Percentiles rank a stretch among this genome's conserved stretches.
These are phyloP conservation scores for Chloranthus sessilifolius DNA, from an alignment of 164 flowering plant genomes.

Conservation along the genomic window DNA sequence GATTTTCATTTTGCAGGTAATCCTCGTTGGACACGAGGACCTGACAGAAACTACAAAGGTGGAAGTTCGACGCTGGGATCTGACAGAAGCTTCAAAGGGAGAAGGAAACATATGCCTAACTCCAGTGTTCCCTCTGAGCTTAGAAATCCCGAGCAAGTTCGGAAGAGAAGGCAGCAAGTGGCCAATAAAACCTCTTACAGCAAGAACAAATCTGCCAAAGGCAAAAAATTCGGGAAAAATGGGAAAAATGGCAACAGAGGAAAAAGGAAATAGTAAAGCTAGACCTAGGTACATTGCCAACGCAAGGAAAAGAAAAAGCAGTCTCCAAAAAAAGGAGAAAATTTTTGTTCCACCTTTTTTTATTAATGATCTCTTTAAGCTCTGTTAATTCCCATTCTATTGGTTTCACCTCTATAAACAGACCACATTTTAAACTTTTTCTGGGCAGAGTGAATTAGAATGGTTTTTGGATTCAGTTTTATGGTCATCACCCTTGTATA, in stretches of 20 bases:
- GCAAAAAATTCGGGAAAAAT: slow-evolving; percentile 37
- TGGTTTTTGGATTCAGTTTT: too few species aligned
- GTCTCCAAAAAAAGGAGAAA: too few species aligned
- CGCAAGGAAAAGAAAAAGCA: too few species aligned
- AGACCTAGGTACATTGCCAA: too few species aligned
- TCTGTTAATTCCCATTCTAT: too few species aligned
- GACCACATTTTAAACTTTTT: too few species aligned
- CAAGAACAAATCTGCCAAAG: slow-evolving; percentile 48
- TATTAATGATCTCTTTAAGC: too few species aligned
- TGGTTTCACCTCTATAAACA: too few species aligned
- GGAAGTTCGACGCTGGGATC: slow-evolving; percentile 27
- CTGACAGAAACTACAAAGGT: slow-evolving; percentile 38
- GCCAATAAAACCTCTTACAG: slow-evolving; percentile 40
- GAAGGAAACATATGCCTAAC: slow-evolving; percentile 54
- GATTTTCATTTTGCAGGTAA: slow-evolving; percentile 30
- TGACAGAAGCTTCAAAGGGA: slow-evolving; percentile 38
- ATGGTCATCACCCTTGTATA: too few species aligned
- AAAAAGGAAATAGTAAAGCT: slow-evolving; percentile 24
- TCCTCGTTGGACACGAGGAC: slow-evolving; percentile 16
- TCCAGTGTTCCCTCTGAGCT: slow-evolving; percentile 82
- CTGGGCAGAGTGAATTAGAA: too few species aligned
- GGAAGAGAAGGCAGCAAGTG: slow-evolving; percentile 69
- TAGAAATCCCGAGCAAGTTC: slow-evolving; percentile 67
- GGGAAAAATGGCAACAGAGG: slow-evolving; percentile 23
- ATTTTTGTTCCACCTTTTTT: too few species aligned